Conservation (phyloP, 2,329 filamentous ascomycete species). For the Colletotrichum sp. region DNA sequence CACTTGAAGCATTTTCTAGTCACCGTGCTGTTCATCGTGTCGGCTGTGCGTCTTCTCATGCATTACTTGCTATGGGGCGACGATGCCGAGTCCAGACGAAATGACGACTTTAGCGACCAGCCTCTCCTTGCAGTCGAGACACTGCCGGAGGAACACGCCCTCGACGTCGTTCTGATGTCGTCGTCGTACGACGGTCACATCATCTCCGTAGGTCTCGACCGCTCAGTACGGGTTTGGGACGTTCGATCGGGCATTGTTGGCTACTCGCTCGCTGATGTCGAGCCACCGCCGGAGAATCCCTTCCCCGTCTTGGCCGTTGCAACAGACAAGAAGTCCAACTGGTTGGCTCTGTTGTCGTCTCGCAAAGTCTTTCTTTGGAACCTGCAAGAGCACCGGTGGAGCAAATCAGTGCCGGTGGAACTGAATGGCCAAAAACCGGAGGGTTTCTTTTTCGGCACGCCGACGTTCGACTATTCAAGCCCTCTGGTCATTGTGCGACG, state of each 20-base stretch:
- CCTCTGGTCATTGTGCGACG: constrained; percentile 66
- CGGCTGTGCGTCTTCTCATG: constrained; percentile 72
- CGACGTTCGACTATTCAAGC: constrained; percentile 39
- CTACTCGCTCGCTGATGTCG: constrained; percentile 46
- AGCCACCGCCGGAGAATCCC: constrained; percentile 45
- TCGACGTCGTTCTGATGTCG: constrained; percentile 72
- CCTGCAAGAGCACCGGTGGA: constrained; percentile 61
- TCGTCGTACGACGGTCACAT: constrained; percentile 69
- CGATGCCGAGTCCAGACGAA: constrained; percentile 47
- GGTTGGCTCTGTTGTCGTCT: constrained; percentile 70
- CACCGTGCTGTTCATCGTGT: constrained; percentile 66
- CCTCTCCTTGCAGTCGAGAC: constrained; percentile 65
- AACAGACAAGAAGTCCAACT: constrained; percentile 67
- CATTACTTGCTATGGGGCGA: constrained; percentile 77
- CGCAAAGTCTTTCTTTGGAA: constrained; percentile 68
- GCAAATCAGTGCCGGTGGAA: constrained; percentile 58
- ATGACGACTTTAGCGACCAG: constrained; percentile 50
- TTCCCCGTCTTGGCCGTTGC: constrained; percentile 68
- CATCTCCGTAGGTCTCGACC: constrained; percentile 74
- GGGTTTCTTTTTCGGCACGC: constrained; percentile 67
- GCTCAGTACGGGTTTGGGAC: constrained; percentile 71
- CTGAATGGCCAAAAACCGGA: constrained; percentile 63
- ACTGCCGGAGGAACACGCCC: constrained; percentile 65
- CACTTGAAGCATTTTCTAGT: constrained; percentile 65
- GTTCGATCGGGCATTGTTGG: constrained; percentile 49